Evolutionary conservation across 768 basidiomycete genomes (phyloP), one percentile per base, ranked within the genome.

Genomic region (Kwoniella pini): DNA sequence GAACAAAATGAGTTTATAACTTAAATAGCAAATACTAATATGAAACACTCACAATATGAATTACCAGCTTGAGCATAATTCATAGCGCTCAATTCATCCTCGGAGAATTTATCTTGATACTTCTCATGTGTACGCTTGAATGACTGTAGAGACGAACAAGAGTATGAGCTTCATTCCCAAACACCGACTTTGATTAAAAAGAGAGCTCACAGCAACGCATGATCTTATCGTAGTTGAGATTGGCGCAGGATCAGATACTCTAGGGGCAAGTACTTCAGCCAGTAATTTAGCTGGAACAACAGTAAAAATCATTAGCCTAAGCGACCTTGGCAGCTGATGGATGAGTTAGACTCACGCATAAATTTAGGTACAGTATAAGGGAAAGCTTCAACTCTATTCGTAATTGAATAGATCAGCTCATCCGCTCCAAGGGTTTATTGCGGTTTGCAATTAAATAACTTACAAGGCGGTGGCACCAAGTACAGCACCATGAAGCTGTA

Each of bases 281-380:
- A 94, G 80, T 43, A 96, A 82, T 46, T 87, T 85, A 0, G 93
- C 90, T 70, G 30, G 21, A 43, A 5, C 12, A 30, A 17, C 21
- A 27, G 44, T 26, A 33, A 46, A 39, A 30, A 28, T 36, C n/a
- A n/a, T 52, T 49, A 60, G 38, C 42, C 24, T 42, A 12, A 33
- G 28, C 12, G 9, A 17, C 13, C 50, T 21, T n/a, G 21, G 45
- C 26, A 30, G n/a, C 30, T 15, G 13, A 30, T 4, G 15, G 24
- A 46, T 22, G 9, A 46, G 44, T 22, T 22, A 15, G n/a, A 51
- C 84, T 63, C 38, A 72, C 71, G 77, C 17, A 95, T 87, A 88
- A 93, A 98, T 64, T 87, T 86, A 71, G 95, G 95, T 13, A 97
- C 88, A 1, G 92, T 93, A 79, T 96, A 96, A 0, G 95, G 95